Base-by-base conservation (phyloP, 2,329 filamentous ascomycete genomes). In the Gnomoniopsis sp. region DNA sequence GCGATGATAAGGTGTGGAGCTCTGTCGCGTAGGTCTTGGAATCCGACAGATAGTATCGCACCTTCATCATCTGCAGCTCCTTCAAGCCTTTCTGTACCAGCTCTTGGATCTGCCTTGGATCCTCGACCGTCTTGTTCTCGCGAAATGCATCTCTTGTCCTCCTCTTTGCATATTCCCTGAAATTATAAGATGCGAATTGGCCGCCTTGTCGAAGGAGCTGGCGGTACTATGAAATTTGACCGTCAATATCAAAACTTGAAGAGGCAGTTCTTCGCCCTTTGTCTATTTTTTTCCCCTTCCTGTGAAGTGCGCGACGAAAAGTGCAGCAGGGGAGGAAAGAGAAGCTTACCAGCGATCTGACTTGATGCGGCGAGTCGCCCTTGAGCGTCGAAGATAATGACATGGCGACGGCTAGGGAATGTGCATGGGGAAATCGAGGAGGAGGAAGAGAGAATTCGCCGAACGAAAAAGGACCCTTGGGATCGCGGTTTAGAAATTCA, bases 121-220 rank as follows among this genome's bases (percentile, higher is more conserved):
- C 95, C 49, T 84, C 77, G 68, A 91, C 88, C 57, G 75, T 72
- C 74, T 85, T 83, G 74, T 96, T 83, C 73, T 96, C 91, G 68
- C 89, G 85, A 75, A 98, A 99, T 4, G 91, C 88, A 79, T 98
- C 95, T 72, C 84, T 85, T 72, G 95, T 96, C 74, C 93, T 86
- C 71, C 95, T 88, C 75, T 88, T 89, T 55, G 95, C 93, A 75
- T 99, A 99, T 74, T 97, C 93, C 77, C 95, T 87, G 82, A 97
- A 99, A 78, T 98, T 99, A 81, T 98, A 99, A 66, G 89, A 86
- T 63, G 91, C 85, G 75, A 99, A 98, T 70, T 96, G 90, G 62
- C 83, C 82, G 63, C 91, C 87, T 74, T 95, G 89, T 67, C 93
- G 89, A 69, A 98, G 81, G 68, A 99, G 80, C 70, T 93, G 93